Conservation (phyloP, 2,329 filamentous ascomycete genomes). For the Elsinoe australis region DNA sequence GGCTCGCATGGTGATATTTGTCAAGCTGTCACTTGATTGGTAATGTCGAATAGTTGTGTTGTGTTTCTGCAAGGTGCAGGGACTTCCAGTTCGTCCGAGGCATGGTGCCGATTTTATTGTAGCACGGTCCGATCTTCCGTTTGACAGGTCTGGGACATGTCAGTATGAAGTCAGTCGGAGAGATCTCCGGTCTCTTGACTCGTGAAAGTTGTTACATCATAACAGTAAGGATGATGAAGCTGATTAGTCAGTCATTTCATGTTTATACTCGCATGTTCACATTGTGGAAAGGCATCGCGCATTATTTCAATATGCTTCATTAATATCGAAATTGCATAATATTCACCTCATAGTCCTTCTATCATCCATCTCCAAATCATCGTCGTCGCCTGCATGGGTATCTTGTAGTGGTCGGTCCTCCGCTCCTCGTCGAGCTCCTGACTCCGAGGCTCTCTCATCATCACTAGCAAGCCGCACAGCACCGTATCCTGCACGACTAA, state of each 20-base stretch:
- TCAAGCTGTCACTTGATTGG: too few species aligned
- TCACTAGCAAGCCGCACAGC: conserved; percentile 13
- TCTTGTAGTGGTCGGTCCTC: conserved; percentile 6
- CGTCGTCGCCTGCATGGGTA: conserved; percentile 4
- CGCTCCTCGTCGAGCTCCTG: background rate
- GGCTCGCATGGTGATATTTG: conserved; percentile 29
- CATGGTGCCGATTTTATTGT: too few species aligned
- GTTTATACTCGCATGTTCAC: too few species aligned
- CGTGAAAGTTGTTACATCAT: conserved; percentile 2
- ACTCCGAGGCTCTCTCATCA: background rate
- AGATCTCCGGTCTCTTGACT: background rate
- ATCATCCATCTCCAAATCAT: conserved; percentile 34
- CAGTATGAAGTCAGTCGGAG: conserved; percentile 11
- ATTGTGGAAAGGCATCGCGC: too few species aligned
- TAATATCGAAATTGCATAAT: background rate
- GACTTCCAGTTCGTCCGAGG: background rate
- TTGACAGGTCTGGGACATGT: background rate
- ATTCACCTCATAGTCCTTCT: conserved; percentile 21
- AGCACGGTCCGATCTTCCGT: background rate
- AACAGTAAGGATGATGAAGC: background rate
- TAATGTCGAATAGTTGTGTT: background rate
- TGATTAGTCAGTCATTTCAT: too few species aligned
- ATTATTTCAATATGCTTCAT: background rate
- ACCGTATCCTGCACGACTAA: conserved; percentile 14
- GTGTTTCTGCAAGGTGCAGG: background rate